Evolutionary conservation across 2,329 filamentous ascomycete genomes (phyloP).

Genomic region (Neopestalotiopsis clavispora): DNA sequence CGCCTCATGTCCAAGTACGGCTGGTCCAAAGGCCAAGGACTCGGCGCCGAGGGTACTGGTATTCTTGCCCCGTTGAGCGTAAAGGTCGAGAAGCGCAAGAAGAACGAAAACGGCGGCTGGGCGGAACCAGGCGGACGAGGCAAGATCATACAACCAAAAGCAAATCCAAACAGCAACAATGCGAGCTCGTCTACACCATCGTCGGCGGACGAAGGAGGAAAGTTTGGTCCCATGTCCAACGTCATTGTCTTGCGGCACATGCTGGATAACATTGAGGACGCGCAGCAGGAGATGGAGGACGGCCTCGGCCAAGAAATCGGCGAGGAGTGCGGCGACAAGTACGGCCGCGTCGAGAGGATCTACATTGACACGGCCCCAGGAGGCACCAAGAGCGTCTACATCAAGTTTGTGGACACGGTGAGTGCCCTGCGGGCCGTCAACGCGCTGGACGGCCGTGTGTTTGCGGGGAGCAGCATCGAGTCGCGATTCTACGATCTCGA

Average conservation of each 20-base stretch:
- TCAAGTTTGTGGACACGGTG: conserved; percentile 87
- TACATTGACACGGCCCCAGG: conserved; percentile 68
- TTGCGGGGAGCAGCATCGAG: conserved; percentile 85
- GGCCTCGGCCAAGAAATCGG: conserved; percentile 92
- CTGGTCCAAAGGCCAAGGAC: conserved; percentile 85
- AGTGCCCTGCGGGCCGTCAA: conserved; percentile 89
- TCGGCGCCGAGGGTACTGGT: conserved; percentile 81
- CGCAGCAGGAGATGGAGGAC: conserved; percentile 76
- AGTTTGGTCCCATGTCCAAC: conserved; percentile 76
- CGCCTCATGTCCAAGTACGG: conserved; percentile 93
- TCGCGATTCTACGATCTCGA: conserved; percentile 83
- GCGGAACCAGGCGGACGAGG: conserved; percentile 71
- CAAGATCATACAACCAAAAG: conserved; percentile 78
- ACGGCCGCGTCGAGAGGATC: conserved; percentile 81
- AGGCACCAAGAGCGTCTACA: conserved; percentile 75
- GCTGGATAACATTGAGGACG: conserved; percentile 79
- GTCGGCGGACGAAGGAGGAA: conserved; percentile 43
- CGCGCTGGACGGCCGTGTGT: conserved; percentile 83
- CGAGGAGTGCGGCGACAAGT: conserved; percentile 89
- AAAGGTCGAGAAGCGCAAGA: conserved; percentile 85
- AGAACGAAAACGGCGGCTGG: conserved; percentile 80
- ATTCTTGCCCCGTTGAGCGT: conserved; percentile 85
- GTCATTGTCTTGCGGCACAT: conserved; percentile 86
- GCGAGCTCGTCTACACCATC: conserved; percentile 15
- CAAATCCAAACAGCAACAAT: conserved; percentile 19